phyloP scores from a whole-genome alignment of 2,329 filamentous ascomycete species.

The Nothophoma quercina region DNA sequence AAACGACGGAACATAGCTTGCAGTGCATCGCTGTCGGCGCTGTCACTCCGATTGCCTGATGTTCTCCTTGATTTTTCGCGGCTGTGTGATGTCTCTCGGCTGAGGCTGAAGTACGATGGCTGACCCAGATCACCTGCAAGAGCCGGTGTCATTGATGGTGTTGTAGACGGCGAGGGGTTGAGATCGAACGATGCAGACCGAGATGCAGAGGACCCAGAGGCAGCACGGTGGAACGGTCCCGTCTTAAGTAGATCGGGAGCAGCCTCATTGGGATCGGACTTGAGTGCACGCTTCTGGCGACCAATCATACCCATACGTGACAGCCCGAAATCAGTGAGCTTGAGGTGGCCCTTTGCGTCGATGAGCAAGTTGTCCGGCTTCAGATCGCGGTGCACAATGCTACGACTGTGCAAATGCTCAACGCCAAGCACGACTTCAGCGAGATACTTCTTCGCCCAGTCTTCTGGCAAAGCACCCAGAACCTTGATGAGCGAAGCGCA shows the following conservation, averaged over 20 bases:
- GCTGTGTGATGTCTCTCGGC: conserved; percentile 62
- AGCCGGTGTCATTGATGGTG: conserved; percentile 86
- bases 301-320: conserved; percentile 97
- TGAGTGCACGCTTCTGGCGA: conserved; percentile 91
- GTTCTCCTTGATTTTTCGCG: conserved; percentile 71
- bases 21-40: conserved; percentile 85
- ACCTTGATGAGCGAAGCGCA: conserved; percentile 97
- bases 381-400: conserved; percentile 94
- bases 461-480: conserved; percentile 87
- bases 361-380: conserved; percentile 98
- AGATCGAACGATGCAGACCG: conserved; percentile 93
- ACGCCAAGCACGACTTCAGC: conserved; percentile 97
- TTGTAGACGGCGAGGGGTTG: conserved; percentile 80
- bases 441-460: conserved; percentile 98
- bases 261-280: conserved; percentile 71
- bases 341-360: conserved; percentile 94
- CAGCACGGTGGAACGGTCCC: conserved; percentile 85
- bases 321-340: conserved; percentile 95
- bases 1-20: conserved; percentile 83
- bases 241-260: conserved; percentile 92
- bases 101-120: conserved; percentile 91
- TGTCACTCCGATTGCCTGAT: conserved; percentile 89
- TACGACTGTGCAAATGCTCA: conserved; percentile 90
- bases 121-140: conserved; percentile 73
- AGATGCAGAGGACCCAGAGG: conserved; percentile 77